These are phyloP conservation scores for Fusarium tuaranense DNA, from an alignment of 2,329 filamentous ascomycete species.

Conservation along the genomic window DNA sequence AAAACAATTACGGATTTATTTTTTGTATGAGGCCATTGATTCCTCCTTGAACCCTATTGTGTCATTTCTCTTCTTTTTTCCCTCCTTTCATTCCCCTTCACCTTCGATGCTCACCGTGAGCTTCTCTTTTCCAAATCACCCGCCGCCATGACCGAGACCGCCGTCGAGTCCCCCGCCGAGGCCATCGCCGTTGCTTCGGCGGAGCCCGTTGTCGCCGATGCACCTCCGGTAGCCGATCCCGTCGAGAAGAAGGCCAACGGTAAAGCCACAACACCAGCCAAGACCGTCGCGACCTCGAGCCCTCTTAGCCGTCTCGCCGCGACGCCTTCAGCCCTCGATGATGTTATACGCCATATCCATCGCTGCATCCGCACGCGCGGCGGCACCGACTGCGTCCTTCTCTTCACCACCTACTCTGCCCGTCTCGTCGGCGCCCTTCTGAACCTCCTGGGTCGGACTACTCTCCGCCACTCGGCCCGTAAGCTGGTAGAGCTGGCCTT, in stretches of 20 bases:
- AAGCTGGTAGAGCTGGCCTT: conserved; percentile 65
- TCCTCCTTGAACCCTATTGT: background rate
- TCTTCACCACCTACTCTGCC: conserved; percentile 75
- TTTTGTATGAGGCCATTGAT: conserved; percentile 1
- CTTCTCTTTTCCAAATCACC: conserved; percentile 23
- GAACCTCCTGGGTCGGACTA: conserved; percentile 64
- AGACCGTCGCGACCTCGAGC: background rate
- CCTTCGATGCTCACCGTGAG: conserved; percentile 35
- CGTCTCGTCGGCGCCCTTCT: conserved; percentile 66
- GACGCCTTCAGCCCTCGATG: conserved; percentile 54
- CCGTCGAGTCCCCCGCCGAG: conserved; percentile 41
- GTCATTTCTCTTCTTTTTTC: background rate
- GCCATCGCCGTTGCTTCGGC: conserved; percentile 40
- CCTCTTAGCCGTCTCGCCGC: conserved; percentile 31
- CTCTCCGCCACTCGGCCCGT: conserved; percentile 65
- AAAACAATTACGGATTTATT: conserved; percentile 3
- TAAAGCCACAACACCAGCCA: background rate
- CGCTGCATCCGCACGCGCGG: conserved; percentile 75
- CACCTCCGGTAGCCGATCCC: conserved; percentile 24
- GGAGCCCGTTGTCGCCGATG: conserved; percentile 37
- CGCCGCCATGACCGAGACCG: conserved; percentile 43
- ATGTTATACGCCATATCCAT: conserved; percentile 66
- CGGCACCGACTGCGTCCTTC: conserved; percentile 77
- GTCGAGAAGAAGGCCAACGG: conserved; percentile 21
- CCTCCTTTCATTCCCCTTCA: background rate